A percentile compares a stretch with the other conserved stretches of the same genome.
Evolutionary conservation across 1,139 yeast genomes (phyloP).

Genomic region (Geotrichum cucujoidarum): DNA sequence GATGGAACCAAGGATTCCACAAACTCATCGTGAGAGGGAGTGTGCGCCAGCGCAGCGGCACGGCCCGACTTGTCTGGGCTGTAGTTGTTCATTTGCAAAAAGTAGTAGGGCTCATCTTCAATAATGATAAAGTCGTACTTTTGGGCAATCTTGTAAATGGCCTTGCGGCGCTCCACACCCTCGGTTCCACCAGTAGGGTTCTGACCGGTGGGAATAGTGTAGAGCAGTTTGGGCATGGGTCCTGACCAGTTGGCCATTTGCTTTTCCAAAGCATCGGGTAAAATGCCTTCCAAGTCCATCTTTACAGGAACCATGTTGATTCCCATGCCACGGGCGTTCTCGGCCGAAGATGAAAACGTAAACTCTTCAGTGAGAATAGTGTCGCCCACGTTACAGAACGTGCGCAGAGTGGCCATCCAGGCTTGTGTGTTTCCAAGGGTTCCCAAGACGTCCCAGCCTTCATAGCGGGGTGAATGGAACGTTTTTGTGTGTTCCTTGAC

Average conservation of each 20-base stretch:
- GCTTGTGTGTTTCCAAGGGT: slow-evolving; percentile 83
- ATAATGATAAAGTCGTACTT: slow-evolving; percentile 74
- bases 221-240: slow-evolving; percentile 71
- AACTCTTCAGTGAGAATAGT: slow-evolving; percentile 75
- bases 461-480: slow-evolving; percentile 57
- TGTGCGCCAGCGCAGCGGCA: slow-evolving; percentile 31
- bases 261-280: slow-evolving; percentile 65
- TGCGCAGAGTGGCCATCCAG: slow-evolving; percentile 81
- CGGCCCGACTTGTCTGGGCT: slow-evolving; percentile 41
- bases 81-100: slow-evolving; percentile 78
- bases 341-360: slow-evolving; percentile 78
- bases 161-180: slow-evolving; percentile 63
- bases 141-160: slow-evolving; percentile 64
- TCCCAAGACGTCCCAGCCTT: slow-evolving; percentile 60
- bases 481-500: slow-evolving; percentile 70
- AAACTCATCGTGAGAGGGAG: slow-evolving; percentile 45
- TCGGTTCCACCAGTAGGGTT: slow-evolving; percentile 90
- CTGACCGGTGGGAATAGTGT: slow-evolving; percentile 89
- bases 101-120: slow-evolving; percentile 94
- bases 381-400: slow-evolving; percentile 75
- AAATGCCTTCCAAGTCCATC: slow-evolving; percentile 74
- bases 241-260: slow-evolving; percentile 66
- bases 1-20: slow-evolving; percentile 68
- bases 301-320: slow-evolving; percentile 64
- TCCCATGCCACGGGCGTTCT: slow-evolving; percentile 72